Evolutionary conservation across 352 stramenopile species (phyloP).

Genomic region (Detonula confervacea): DNA sequence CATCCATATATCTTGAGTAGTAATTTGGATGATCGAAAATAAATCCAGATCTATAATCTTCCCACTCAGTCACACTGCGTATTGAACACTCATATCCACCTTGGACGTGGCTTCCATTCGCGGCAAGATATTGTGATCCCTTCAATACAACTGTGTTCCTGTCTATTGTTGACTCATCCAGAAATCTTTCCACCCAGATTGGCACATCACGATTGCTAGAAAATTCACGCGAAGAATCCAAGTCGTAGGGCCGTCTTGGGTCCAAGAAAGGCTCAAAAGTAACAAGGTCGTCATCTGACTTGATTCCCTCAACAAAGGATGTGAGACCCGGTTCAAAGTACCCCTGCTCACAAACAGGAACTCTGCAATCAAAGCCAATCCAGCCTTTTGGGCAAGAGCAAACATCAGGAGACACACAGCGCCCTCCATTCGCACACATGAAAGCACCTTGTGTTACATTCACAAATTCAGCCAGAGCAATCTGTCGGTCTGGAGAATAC

Average conservation of each 20-base stretch:
- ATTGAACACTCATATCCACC: conserved; percentile 95
- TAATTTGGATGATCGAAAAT: conserved; percentile 96
- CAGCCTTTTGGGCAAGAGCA: conserved; percentile 92
- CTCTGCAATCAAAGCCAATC: conserved; percentile 96
- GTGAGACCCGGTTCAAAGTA: conserved; percentile 90
- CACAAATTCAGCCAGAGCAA: conserved; percentile 89
- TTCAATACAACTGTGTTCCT: conserved; percentile 35
- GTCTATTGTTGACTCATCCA: conserved; percentile 49
- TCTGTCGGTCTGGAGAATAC: conserved; percentile 84
- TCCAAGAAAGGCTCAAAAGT: conserved; percentile 79
- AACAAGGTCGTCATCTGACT: conserved; percentile 59
- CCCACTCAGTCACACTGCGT: conserved; percentile 92
- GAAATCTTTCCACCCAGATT: conserved; percentile 67
- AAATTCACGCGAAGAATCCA: conserved; percentile 54
- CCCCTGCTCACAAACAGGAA: conserved; percentile 88
- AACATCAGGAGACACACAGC: conserved; percentile 90
- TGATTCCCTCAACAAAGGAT: conserved; percentile 84
- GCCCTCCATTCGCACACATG: conserved; percentile 93
- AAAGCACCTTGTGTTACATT: conserved; percentile 91
- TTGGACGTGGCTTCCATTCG: conserved; percentile 69
- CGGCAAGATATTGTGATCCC: conserved; percentile 80
- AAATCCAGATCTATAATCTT: conserved; percentile 88
- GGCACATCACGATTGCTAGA: conserved; percentile 50
- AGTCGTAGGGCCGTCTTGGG: conserved; percentile 32
- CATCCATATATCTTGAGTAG: conserved; percentile 93